These are phyloP conservation scores for Leishmania turanica DNA, from an alignment of 208 protist genomes.

Conservation along the genomic window DNA sequence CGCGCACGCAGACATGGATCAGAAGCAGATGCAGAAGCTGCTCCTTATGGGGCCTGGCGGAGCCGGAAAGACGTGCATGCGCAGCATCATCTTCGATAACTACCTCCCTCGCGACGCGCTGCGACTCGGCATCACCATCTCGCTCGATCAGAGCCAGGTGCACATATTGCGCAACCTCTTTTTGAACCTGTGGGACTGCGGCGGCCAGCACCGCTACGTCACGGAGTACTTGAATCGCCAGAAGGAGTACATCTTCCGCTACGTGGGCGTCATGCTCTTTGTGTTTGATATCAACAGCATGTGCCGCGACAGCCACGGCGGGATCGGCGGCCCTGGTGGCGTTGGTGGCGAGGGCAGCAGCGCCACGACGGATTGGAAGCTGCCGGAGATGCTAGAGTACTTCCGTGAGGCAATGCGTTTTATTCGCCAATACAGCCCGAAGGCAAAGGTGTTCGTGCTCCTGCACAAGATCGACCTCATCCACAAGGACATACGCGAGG, in stretches of 20 bases:
- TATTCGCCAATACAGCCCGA: slow-evolving; percentile 95
- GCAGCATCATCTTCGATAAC: slow-evolving; percentile 99
- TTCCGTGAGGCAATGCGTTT: slow-evolving; percentile 96
- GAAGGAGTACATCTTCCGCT: slow-evolving; percentile 98
- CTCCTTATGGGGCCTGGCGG: slow-evolving; percentile 96
- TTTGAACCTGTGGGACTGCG: slow-evolving; percentile 99
- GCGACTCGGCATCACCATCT: slow-evolving; percentile 94
- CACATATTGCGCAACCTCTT: slow-evolving; percentile 98
- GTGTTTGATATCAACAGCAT: slow-evolving; percentile 98
- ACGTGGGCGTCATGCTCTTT: slow-evolving; percentile 99
- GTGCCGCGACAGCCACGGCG: slow-evolving; percentile 56
- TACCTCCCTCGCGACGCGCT: slow-evolving; percentile 97
- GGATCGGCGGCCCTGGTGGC: slow-evolving; percentile 1
- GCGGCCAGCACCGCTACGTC: slow-evolving; percentile 98
- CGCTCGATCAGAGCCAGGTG: slow-evolving; percentile 98
- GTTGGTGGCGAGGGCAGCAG: slow-evolving; percentile 26
- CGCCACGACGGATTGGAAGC: slow-evolving; percentile 70
- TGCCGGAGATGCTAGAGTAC: slow-evolving; percentile 96
- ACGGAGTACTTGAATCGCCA: slow-evolving; percentile 98
- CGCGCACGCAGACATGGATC: slow-evolving; percentile 42
- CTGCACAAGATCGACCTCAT: slow-evolving; percentile 99
- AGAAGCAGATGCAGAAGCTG: slow-evolving; percentile 93
- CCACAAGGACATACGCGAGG: slow-evolving; percentile 58
- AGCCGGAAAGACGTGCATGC: slow-evolving; percentile 98
- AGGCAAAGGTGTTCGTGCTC: slow-evolving; percentile 98